These are phyloP conservation scores for Isatis tinctoria DNA, from an alignment of 345 rosid genomes.

Conservation along the genomic window DNA sequence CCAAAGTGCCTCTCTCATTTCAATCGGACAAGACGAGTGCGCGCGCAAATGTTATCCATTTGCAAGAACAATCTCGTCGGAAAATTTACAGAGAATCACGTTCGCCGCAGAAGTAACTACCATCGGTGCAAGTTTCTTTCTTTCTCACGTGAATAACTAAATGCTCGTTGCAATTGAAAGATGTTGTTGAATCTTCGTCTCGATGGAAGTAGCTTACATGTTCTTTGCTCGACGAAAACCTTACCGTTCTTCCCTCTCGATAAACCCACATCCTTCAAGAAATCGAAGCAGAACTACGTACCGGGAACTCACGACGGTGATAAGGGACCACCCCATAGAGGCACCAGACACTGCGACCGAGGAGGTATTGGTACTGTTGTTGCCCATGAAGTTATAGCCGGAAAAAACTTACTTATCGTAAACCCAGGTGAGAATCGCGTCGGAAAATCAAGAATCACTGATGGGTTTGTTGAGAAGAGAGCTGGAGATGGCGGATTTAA, in stretches of 20 bases:
- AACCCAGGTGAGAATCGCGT: conserved; percentile 34
- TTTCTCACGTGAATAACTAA: background rate
- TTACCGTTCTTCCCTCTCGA: conserved; percentile 42
- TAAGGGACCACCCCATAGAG: conserved; percentile 13
- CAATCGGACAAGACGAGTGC: background rate
- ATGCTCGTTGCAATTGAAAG: conserved; percentile 17
- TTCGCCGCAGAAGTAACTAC: background rate
- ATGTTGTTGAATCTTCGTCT: conserved; percentile 61
- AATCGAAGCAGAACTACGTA: conserved; percentile 23
- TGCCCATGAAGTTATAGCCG: conserved; percentile 28
- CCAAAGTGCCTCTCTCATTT: background rate
- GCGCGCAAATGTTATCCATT: conserved; percentile 29
- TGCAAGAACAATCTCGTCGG: background rate
- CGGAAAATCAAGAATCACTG: background rate
- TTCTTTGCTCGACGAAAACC: conserved; percentile 43
- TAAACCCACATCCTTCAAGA: conserved; percentile 33
- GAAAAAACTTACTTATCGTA: conserved; percentile 26
- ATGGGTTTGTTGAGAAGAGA: conserved; percentile 25
- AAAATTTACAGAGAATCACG: background rate
- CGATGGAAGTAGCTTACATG: conserved; percentile 44
- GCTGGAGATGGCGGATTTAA: background rate
- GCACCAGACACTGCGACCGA: conserved; percentile 22
- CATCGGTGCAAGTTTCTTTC: background rate
- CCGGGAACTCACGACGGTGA: conserved; percentile 34
- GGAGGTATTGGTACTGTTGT: conserved; percentile 26